These are phyloP conservation scores for Komagataella populi DNA, from an alignment of 805 yeast genomes.

Conservation along the genomic window DNA sequence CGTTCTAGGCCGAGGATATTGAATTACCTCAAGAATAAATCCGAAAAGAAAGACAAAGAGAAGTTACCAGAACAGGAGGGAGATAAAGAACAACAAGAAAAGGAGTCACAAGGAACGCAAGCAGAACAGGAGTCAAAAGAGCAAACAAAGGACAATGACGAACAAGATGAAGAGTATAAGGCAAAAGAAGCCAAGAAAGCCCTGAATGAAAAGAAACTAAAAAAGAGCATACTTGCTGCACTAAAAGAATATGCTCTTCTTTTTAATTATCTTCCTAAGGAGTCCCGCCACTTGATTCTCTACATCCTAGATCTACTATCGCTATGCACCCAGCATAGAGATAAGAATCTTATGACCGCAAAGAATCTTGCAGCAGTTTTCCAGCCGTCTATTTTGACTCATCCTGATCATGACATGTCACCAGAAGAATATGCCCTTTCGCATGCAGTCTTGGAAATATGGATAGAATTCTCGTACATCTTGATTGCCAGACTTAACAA, in stretches of 20 bases:
- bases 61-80: conserved; percentile 3
- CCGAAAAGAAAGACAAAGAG: conserved; percentile 1
- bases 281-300: conserved; percentile 69
- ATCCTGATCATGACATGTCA: conserved; percentile 83
- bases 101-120: not conserved
- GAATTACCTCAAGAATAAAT: conserved; percentile 29
- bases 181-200: conserved; percentile 15
- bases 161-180: not conserved
- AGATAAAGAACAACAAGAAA: conserved; percentile 1
- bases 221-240: conserved; percentile 54
- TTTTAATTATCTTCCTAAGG: conserved; percentile 58
- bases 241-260: conserved; percentile 57
- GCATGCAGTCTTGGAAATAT: conserved; percentile 74
- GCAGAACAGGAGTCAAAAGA: not conserved
- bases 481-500: not conserved
- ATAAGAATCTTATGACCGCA: conserved; percentile 80
- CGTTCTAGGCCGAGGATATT: conserved; percentile 49
- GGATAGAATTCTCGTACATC: conserved; percentile 71
- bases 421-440: conserved; percentile 87
- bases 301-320: conserved; percentile 80
- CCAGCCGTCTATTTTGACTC: conserved; percentile 92
- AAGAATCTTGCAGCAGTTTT: conserved; percentile 90
- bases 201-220: conserved; percentile 40
- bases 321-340: conserved; percentile 68
- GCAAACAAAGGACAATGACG: not conserved